A percentile compares a stretch with the other conserved stretches of the same genome.
phyloP scores from a whole-genome alignment of 352 stramenopile species.

The Pythium monospermum region DNA sequence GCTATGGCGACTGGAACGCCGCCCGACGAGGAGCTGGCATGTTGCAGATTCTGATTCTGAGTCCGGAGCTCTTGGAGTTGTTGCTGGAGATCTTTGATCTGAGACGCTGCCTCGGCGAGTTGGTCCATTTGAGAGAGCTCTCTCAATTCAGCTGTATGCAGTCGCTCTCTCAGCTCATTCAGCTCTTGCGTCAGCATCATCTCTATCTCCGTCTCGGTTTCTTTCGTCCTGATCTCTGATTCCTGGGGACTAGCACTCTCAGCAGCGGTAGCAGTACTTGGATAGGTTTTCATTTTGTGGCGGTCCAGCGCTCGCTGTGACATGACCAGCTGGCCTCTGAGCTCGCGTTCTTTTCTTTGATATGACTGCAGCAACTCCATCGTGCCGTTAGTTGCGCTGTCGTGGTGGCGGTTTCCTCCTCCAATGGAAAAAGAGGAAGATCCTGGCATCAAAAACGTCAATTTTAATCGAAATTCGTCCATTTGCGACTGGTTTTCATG shows the following conservation, averaged over 20 bases:
- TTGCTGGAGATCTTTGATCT: background rate
- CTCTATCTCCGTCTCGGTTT: background rate
- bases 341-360: conserved; percentile 33
- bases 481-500: conserved; percentile 43
- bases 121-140: background rate
- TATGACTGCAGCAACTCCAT: conserved; percentile 37
- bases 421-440: too few species aligned
- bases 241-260: too few species aligned
- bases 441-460: conserved; percentile 22
- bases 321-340: conserved; percentile 28
- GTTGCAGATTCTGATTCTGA: too few species aligned
- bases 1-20: too few species aligned
- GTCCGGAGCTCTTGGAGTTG: too few species aligned
- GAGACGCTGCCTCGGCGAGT: background rate
- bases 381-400: conserved; percentile 6
- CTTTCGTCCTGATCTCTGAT: conserved; percentile 4
- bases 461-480: conserved; percentile 38
- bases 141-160: conserved; percentile 11
- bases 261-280: too few species aligned
- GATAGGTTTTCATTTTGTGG: conserved; percentile 22
- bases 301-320: conserved; percentile 19
- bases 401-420: conserved; percentile 2
- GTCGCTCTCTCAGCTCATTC: conserved; percentile 4
- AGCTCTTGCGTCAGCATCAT: background rate
- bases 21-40: too few species aligned